Evolutionary conservation across 441 rosid species (phyloP), one percentile per base, ranked within the genome.

Genomic region (Breynia disticha): DNA sequence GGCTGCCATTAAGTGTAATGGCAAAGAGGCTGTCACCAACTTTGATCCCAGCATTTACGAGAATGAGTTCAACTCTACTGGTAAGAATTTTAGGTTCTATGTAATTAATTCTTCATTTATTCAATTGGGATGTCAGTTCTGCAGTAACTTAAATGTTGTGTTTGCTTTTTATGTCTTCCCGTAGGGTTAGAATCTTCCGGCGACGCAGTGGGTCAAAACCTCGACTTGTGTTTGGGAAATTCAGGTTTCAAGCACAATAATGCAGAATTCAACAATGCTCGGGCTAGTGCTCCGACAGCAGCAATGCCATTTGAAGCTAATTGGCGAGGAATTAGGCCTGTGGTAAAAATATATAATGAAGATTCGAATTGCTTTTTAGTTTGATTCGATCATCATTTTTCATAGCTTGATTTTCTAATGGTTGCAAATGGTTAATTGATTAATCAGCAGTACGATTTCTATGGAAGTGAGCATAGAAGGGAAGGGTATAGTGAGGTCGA

Each of bases 1-100:
- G 79, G 95, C 94, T 62, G 95, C 94, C 54, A 76, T 91, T 16
- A 86, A 79, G 46, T 77, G 76, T 60, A 78, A 75, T 60, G 95
- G 95, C 19, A 81, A 76, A 64, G 95, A 93, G 51, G 95, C 98
- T 4, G 81, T 93, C 35, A 88, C 98, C 57, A 88, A 93, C 59
- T 93, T 93, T 59, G 86, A 81, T 52, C 79, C 87, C 2, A 78
- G 61, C 68, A 50, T 70, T 0, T 88, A 88, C 16, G 79, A 77
- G 21, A 79, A 63, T 12, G 78, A 79, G 3, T 4, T 28, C 8
- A 28, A 5, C 1, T 28, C 35, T 28, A 9, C 5, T 28, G 35
- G 5, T 9, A 28, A 28, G 5, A 2, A 28, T 28, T 5, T 5
- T 4, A 9, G 35, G 1, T 28, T 28, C 7, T 28, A 4, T 28